These are phyloP conservation scores for Coniferiporia weirii DNA, from an alignment of 1,284 basidiomycete species.

Conservation along the genomic window DNA sequence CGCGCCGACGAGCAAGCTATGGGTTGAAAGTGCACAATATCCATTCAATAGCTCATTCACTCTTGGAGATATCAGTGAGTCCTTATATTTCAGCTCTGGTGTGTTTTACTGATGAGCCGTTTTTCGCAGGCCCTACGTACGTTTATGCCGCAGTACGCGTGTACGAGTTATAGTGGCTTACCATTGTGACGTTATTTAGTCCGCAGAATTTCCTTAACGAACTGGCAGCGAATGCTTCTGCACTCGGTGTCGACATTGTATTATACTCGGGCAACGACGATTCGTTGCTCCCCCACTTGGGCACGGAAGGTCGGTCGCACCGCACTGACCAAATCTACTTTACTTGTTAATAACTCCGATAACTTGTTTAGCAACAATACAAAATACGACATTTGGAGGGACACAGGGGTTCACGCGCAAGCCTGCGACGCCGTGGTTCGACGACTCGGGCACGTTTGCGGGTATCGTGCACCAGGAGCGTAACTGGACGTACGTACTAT, in stretches of 20 bases:
- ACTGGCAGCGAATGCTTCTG: conserved; percentile 26
- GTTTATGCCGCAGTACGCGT: not conserved
- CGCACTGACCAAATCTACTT: not conserved
- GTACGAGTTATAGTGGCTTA: not conserved
- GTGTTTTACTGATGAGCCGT: not conserved
- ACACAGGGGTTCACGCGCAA: conserved; percentile 19
- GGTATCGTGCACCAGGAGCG: conserved; percentile 31
- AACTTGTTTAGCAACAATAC: conserved; percentile 21
- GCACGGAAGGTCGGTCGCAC: conserved; percentile 23
- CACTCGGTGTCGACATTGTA: conserved; percentile 26
- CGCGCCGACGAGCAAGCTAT: conserved; percentile 15
- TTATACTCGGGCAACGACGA: conserved; percentile 31
- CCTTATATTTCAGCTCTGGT: not conserved
- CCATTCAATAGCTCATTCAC: conserved; percentile 10
- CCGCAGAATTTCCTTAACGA: conserved; percentile 30
- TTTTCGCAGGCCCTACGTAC: conserved; percentile 7
- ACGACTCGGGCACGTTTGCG: conserved; percentile 25
- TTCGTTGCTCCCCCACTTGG: conserved; percentile 24
- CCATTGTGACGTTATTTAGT: conserved; percentile 15
- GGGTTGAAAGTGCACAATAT: conserved; percentile 9
- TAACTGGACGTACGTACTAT: conserved; percentile 28
- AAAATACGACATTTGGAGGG: conserved; percentile 27
- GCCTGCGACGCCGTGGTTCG: conserved; percentile 24
- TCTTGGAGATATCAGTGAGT: conserved; percentile 6
- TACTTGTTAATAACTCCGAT: not conserved